phyloP scores from a whole-genome alignment of 2,329 filamentous ascomycete species.

The Cladosporium sp. region DNA sequence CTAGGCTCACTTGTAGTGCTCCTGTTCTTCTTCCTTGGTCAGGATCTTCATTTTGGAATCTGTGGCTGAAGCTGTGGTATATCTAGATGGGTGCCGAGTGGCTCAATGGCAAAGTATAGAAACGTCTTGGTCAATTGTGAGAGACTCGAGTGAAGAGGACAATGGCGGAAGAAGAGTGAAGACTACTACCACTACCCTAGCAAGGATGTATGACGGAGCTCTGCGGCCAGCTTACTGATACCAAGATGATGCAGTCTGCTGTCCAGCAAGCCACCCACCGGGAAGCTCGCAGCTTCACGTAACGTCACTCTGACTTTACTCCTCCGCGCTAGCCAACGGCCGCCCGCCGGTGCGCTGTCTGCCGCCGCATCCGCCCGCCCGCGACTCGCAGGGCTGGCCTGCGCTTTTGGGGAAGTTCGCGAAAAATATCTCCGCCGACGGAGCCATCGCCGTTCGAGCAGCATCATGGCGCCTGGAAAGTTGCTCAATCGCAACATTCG shows the following conservation, averaged over 20 bases:
- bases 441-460: neutral
- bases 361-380: neutral
- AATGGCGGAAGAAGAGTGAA: neutral
- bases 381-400: neutral
- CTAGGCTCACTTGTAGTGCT: conserved; percentile 63
- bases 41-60: conserved; percentile 74
- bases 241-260: no score
- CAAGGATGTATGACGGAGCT: conserved; percentile 9
- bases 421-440: neutral
- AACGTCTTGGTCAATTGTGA: no score
- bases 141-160: neutral
- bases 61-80: neutral
- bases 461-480: conserved; percentile 15
- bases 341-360: neutral
- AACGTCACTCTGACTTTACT: neutral
- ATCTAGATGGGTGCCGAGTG: neutral
- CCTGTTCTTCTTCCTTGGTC: conserved; percentile 84
- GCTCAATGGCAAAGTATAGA: no score
- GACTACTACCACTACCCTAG: neutral
- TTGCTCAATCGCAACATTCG: conserved; percentile 13
- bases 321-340: neutral
- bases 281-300: neutral
- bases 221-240: no score
- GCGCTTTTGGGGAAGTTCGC: neutral
- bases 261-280: no score